Evolutionary conservation across 2,329 filamentous ascomycete species (phyloP).

Genomic region (Fusarium nisikadoi): DNA sequence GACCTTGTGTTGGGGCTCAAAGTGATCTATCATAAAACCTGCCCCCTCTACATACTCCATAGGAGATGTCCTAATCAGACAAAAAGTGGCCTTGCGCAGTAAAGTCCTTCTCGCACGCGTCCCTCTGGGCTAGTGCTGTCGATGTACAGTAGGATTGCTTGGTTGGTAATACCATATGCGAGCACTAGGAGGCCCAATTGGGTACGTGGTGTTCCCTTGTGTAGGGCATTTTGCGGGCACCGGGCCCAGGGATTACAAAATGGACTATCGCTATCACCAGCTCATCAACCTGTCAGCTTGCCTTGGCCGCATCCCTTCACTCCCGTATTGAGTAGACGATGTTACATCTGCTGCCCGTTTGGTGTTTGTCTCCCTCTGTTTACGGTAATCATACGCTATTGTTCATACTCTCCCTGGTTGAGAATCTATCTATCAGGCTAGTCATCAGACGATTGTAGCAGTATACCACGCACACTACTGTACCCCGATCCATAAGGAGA

Average conservation of each 20-base stretch:
- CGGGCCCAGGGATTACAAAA: slow-evolving; percentile 4
- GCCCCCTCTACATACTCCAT: slow-evolving; percentile 5
- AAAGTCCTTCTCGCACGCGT: slow-evolving; percentile 11
- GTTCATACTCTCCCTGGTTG: slow-evolving; percentile 8
- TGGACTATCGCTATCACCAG: background rate
- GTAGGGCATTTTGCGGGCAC: background rate
- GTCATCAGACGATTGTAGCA: slow-evolving; percentile 6
- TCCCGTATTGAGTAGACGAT: background rate
- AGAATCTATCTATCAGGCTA: slow-evolving; percentile 5
- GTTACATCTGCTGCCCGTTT: slow-evolving; percentile 11
- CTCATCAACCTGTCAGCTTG: background rate
- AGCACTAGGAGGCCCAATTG: background rate
- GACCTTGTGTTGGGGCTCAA: slow-evolving; percentile 18
- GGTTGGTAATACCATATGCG: background rate
- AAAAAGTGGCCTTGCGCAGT: slow-evolving; percentile 25
- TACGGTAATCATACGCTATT: background rate
- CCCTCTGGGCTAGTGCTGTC: slow-evolving; percentile 19
- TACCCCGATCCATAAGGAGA: slow-evolving; percentile 22
- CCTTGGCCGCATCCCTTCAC: slow-evolving; percentile 11
- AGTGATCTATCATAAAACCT: slow-evolving; percentile 38
- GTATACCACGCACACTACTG: slow-evolving; percentile 28
- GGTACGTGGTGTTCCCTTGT: background rate
- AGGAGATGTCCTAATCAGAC: slow-evolving; percentile 41
- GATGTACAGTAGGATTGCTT: slow-evolving; percentile 21
- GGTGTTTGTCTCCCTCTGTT: slow-evolving; percentile 26